Evolutionary conservation across 2,329 filamentous ascomycete species (phyloP), one percentile per base, ranked within the genome.

Genomic region (Cyclaneusma minus): DNA sequence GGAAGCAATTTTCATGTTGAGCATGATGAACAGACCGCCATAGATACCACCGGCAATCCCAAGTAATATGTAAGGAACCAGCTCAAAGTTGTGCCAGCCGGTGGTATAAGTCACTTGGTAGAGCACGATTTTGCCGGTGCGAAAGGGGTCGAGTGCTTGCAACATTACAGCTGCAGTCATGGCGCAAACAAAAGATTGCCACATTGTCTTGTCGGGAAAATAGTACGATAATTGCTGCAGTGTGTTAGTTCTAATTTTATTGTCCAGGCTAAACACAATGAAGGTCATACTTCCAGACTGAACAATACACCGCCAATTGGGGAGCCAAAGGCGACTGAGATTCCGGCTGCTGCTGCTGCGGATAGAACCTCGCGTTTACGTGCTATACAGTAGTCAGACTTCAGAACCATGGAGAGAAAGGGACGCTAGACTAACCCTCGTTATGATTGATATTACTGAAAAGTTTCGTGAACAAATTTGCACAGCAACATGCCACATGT

Each of bases 131-230:
- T 98, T 91, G 28, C 87, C 89, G 2, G 85, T 92, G 28, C 89
- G 71, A 49, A 95, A 94, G 4, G 89, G 89, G 47, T 98, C 89
- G 34, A 93, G 68, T 4, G 82, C 82, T 50, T 95, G 87, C 4
- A 98, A 62, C 9, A 84, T 83, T 19, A 95, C 82, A 11, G 89
- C 87, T 10, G 85, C 89, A n/a, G 92, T 82, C 85, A 95, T 95
- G 47, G 89, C 89, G 43, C 89, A 95, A 21, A 98, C 89, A 45
- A 98, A 98, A 43, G 84, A 93, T 50, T 94, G 89, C 89, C 89
- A 98, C 89, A 98, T 95, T 7, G 89, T 95, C 53, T 95, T 95
- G 54, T 95, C 87, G 0, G 89, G 87, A 41, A 95, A 95, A 51
- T 94, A 95, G 50, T 94, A 95, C 1, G 84, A 92, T 3, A 95